Conservation (phyloP, 2,329 filamentous ascomycete genomes). For the Clonostachys byssicola region DNA sequence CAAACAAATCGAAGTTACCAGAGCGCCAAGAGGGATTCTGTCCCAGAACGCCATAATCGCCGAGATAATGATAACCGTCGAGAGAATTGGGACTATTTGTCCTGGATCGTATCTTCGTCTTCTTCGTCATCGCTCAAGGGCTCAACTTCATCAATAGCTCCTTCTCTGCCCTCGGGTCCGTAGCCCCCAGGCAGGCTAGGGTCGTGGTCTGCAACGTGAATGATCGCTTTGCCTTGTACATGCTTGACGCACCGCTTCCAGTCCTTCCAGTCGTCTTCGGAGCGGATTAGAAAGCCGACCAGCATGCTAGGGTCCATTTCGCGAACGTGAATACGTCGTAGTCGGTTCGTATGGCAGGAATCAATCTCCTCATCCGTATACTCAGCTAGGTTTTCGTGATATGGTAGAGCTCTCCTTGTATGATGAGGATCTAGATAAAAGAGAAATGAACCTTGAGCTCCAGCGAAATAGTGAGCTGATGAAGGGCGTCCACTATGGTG, state of each 20-base stretch:
- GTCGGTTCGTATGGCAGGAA: conserved; percentile 80
- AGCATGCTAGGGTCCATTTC: conserved; percentile 99
- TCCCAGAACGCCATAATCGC: too few relatives aligned
- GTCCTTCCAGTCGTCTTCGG: conserved; percentile 76
- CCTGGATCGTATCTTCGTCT: conserved; percentile 13
- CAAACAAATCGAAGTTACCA: too few relatives aligned
- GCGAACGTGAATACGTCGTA: conserved; percentile 76
- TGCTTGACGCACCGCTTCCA: conserved; percentile 77
- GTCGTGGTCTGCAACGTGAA: conserved; percentile 75
- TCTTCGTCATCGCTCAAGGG: conserved; percentile 71
- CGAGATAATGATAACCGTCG: too few relatives aligned
- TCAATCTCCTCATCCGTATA: conserved; percentile 72
- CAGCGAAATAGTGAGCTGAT: conserved; percentile 67
- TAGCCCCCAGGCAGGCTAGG: conserved; percentile 47
- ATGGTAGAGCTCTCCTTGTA: conserved; percentile 70
- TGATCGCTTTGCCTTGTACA: conserved; percentile 77
- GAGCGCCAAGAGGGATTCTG: too few relatives aligned
- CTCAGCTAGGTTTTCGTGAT: conserved; percentile 47
- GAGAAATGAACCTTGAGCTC: conserved; percentile 65
- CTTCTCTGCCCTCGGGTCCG: conserved; percentile 54
- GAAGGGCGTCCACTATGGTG: conserved; percentile 75
- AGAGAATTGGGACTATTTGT: too few relatives aligned
- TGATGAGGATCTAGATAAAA: conserved; percentile 96
- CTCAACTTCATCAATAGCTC: conserved; percentile 86
- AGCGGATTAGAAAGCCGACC: conserved; percentile 83